Conservation (phyloP, 2,329 filamentous ascomycete genomes). For the Fusarium sp. region DNA sequence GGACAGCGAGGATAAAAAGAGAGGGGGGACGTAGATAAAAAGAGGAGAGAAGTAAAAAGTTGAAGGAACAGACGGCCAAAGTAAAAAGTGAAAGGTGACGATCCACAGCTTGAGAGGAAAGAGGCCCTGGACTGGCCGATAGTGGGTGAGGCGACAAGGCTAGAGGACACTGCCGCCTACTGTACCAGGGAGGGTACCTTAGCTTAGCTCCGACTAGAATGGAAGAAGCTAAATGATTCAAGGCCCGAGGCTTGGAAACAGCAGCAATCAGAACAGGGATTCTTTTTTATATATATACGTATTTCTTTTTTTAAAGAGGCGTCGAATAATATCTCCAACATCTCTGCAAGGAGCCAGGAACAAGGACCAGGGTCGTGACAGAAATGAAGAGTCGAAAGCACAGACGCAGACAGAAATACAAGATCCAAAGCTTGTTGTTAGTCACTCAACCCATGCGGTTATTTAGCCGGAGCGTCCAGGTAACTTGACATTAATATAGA, state of each 20-base stretch:
- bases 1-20: constrained; percentile 12
- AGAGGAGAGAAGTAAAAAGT: constrained; percentile 14
- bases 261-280: constrained; percentile 15
- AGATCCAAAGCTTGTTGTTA: constrained; percentile 12
- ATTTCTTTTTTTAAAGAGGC: too few relatives aligned
- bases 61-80: constrained; percentile 19
- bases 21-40: constrained; percentile 9
- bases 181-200: background rate
- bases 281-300: too few relatives aligned
- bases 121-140: constrained; percentile 13
- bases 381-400: constrained; percentile 1
- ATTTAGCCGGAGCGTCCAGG: too few relatives aligned
- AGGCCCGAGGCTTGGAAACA: constrained; percentile 24
- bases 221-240: constrained; percentile 24
- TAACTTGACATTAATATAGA: background rate
- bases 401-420: background rate
- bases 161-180: constrained; percentile 9
- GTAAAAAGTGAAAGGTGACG: constrained; percentile 44
- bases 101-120: constrained; percentile 37
- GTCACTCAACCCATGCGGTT: background rate
- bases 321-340: constrained; percentile 1
- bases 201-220: constrained; percentile 13
- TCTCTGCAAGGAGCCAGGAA: background rate
- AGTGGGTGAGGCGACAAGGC: constrained; percentile 32
- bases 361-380: constrained; percentile 24